Base-by-base conservation (phyloP, 139 green algal species). In the Chloropicon primus region DNA sequence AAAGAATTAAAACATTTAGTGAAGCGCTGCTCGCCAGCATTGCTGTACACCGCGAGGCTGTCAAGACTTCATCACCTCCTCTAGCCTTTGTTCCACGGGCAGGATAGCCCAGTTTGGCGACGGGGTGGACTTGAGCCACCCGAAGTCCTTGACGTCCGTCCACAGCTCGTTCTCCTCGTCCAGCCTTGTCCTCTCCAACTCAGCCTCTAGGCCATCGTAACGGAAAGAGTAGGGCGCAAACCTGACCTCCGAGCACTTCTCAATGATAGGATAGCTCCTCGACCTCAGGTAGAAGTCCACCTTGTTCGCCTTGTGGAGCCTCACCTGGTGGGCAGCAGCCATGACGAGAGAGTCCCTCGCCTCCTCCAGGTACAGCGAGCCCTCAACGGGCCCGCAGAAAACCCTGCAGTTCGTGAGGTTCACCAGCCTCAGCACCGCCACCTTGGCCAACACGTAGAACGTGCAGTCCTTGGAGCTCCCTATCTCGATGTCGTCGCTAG, bases 81-180 rank as follows among this genome's bases (percentile, higher is more conserved):
- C 41, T 2, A 76, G 71, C 21, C 82, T 72, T 62, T 86, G 75
- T 2, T 24, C 77, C 72, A 82, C 78, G 10, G 83, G 82, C 2
- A 83, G 82, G 21, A 88, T 26, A 22, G 53, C 24, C 91, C 91
- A 96, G 79, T 96, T 87, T 10, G 91, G 91, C 0, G 87, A 93
- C 24, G 86, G 85, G 23, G 76, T 80, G 2, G 89, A 80, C 62
- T 89, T 88, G 72, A 96, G 85, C 91, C 91, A 96, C 1, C 87
- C 87, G 86, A 96, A 96, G 72, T 96, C 91, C 24, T 96, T 82
- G 41, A 96, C 91, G 27, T 85, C 25, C 26, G 5, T 17, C 88
- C 88, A 92, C 28, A 75, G 22, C 22, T 23, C 21, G 29, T 62
- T 62, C 41, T 62, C 41, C 41, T 62, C 41, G 41, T 5, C 5